Base-by-base conservation (phyloP, 2,329 filamentous ascomycete species). In the Fusarium mundagurra region DNA sequence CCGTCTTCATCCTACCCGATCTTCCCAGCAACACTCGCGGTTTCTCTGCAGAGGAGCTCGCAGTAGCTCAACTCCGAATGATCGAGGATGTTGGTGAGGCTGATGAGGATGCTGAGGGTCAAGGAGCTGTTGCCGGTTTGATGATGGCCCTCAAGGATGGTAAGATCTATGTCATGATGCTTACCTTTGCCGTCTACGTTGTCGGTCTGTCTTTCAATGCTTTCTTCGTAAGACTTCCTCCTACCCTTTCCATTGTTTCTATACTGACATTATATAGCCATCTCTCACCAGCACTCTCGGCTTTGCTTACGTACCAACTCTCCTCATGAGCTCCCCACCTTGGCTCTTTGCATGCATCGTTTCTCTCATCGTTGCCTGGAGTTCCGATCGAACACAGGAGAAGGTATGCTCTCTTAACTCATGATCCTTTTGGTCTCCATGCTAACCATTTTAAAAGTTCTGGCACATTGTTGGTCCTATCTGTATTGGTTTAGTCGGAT, bases 121-220 rank as follows among this genome's bases (percentile, higher is more conserved):
- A 89, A 73, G 85, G 85, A 8, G 77, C 84, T 9, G 86, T 89
- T 68, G 84, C 85, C 9, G 90, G 90, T 16, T 79, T 90, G 38
- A 82, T 87, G 60, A 88, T 92, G 86, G 88, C 89, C 0, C 77
- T 90, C 57, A 89, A 88, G 79, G 90, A 92, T 69, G n/a, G 82
- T 71, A 92, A 91, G 83, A 89, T 91, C 69, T 92, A 91, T 77
- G 76, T 92, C 67, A 88, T 92, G 87, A 91, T 90, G 86, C 65
- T 91, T 12, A 89, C 88, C 2, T 88, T 91, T 65, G 89, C 88
- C 5, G 88, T 89, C 9, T 91, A 91, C 67, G 88, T 91, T 12
- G 84, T 91, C 9, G 89, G 89, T 4, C 79, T 85, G 47, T 88
- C 88, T 0, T 90, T 90, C 79, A 90, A 90, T 72, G 88, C 87